Evolutionary conservation across 2,329 filamentous ascomycete species (phyloP).

Genomic region (Hymenotorrendiella dingleyae): DNA sequence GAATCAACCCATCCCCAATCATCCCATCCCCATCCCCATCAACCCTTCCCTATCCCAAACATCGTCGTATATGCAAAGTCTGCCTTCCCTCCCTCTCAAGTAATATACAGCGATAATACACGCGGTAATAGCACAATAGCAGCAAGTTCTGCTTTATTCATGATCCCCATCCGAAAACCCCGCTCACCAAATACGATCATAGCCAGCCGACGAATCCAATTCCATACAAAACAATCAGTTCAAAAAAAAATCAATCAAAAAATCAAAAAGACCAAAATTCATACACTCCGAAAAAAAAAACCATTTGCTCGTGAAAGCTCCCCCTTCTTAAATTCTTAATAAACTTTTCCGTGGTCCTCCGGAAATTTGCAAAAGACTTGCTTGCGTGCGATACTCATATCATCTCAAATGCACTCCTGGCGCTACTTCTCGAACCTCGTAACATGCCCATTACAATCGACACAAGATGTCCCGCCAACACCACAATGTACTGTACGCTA

Average conservation of each 20-base stretch:
- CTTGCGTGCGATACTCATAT: background rate
- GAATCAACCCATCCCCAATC: too few relatives aligned
- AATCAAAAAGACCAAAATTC: background rate
- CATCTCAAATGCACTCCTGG: background rate
- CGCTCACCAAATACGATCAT: background rate
- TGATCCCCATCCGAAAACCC: background rate
- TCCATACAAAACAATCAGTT: too few relatives aligned
- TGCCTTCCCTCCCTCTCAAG: background rate
- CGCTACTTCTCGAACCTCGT: background rate
- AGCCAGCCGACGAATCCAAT: background rate
- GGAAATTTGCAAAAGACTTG: background rate
- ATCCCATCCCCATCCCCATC: background rate
- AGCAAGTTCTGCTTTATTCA: conserved; percentile 4
- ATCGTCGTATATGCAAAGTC: background rate
- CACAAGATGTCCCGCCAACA: conserved; percentile 3
- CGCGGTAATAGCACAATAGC: background rate
- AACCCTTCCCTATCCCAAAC: background rate
- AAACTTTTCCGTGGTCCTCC: background rate
- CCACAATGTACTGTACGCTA: conserved; percentile 5
- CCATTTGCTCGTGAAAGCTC: conserved; percentile 6
- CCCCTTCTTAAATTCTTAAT: background rate
- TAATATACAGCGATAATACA: background rate
- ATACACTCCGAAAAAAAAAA: background rate
- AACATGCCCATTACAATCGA: background rate
- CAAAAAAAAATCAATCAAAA: background rate